Percentiles rank a stretch among this genome's conserved stretches.
Conservation (phyloP, 306 rosid genomes). For the Phaseolus lunatus region DNA sequence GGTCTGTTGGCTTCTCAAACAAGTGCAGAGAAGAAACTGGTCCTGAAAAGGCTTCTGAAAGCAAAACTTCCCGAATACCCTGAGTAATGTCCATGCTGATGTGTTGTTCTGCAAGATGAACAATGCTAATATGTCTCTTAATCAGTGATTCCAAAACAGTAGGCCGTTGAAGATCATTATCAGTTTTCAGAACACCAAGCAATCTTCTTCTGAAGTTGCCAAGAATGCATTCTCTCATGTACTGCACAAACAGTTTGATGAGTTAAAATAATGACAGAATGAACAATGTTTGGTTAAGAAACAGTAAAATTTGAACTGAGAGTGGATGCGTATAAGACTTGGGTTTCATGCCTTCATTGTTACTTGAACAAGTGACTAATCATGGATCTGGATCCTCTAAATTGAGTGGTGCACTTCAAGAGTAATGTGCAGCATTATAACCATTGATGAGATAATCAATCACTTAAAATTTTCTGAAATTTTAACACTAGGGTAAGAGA, state of each 20-base stretch:
- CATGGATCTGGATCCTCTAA: slow-evolving; percentile 9
- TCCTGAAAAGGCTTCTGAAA: slow-evolving; percentile 89
- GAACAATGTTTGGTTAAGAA: slow-evolving; percentile 19
- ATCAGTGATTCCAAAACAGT: slow-evolving; percentile 86
- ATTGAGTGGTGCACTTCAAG: background rate
- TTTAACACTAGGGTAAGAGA: slow-evolving; percentile 1
- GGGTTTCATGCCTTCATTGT: slow-evolving; percentile 13
- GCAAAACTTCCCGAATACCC: slow-evolving; percentile 94
- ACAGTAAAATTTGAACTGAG: slow-evolving; percentile 21
- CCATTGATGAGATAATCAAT: slow-evolving; percentile 21
- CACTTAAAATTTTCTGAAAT: background rate
- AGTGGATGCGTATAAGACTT: slow-evolving; percentile 15
- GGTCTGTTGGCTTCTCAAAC: slow-evolving; percentile 88
- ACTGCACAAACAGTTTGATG: slow-evolving; percentile 66
- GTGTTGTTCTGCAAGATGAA: slow-evolving; percentile 98
- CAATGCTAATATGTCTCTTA: slow-evolving; percentile 82
- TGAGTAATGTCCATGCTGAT: slow-evolving; percentile 97
- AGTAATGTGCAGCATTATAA: slow-evolving; percentile 18
- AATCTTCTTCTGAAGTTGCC: slow-evolving; percentile 98
- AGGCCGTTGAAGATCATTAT: slow-evolving; percentile 96
- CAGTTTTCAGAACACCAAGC: slow-evolving; percentile 92
- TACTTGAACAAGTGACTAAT: slow-evolving; percentile 30
- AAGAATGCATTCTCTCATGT: slow-evolving; percentile 99
- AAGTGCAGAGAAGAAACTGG: slow-evolving; percentile 94
- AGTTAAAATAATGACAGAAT: slow-evolving; percentile 40